Evolutionary conservation across 2,329 filamentous ascomycete species (phyloP), one percentile per base, ranked within the genome.

Genomic region (Cordyceps fumosorosea): DNA sequence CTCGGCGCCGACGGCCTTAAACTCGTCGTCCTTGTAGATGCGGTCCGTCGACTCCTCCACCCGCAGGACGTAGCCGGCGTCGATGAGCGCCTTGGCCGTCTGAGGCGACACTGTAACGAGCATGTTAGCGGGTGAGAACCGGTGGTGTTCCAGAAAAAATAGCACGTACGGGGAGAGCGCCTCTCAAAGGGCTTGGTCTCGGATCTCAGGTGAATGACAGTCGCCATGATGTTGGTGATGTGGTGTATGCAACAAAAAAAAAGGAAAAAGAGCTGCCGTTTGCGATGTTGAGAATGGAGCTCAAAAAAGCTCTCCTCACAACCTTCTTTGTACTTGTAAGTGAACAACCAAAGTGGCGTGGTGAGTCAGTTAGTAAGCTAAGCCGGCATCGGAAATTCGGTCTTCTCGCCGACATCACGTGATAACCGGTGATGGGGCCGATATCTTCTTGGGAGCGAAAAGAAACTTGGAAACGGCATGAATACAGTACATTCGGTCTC

Each of bases 21-120:
- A 88, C 72, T 88, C 85, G 54, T 74, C 76, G 68, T 84, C 82
- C 45, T 82, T 78, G 69, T 83, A 87, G 70, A 90, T 89, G 64
- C 88, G 81, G 69, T 85, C 82, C 6, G 82, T 78, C 61, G 81
- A 86, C 64, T 81, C 80, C 77, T 90, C 88, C 47, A 90, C 83
- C 62, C 83, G 83, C 68, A 90, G 81, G 14, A 78, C 79, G 73
- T 89, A 90, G 66, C 87, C 88, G 54, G 86, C 86, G 66, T 89
- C 82, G 61, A 89, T 77, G 64, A 90, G 81, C 10, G 67, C 67
- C 66, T 72, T 72, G 66, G 70, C 67, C 20, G 60, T 60, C 57
- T 66, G 42, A 40, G 68, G 68, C 1, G 68, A 68, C 47, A 68
- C 66, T 68, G 45, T 14, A 11, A 10, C 2, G n/a, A 11, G 4